phyloP scores from a whole-genome alignment of 228 moss, liverwort and hornwort genomes.

The Sphagnum magellanicum region DNA sequence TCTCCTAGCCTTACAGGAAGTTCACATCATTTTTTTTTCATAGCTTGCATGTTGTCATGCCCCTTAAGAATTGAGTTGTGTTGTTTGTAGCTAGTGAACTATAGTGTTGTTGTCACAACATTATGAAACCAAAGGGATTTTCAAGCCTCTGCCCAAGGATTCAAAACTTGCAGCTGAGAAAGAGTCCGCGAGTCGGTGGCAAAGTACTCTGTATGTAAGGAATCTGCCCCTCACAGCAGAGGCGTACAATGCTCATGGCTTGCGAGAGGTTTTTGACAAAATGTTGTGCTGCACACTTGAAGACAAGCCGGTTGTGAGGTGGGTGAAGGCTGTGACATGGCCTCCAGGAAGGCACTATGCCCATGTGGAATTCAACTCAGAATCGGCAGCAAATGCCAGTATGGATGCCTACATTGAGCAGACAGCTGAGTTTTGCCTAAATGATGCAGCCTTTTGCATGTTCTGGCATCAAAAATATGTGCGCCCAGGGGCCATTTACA shows the following conservation, averaged over 20 bases:
- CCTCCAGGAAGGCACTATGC: conserved; percentile 11
- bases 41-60: too few relatives aligned
- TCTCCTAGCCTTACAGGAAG: too few relatives aligned
- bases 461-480: conserved; percentile 13
- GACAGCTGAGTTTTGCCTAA: conserved; percentile 2
- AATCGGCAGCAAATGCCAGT: conserved; percentile 2
- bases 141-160: background rate
- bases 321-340: conserved; percentile 9
- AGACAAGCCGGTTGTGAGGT: background rate
- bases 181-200: background rate
- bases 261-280: conserved; percentile 3
- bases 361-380: conserved; percentile 7
- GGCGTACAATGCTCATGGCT: background rate
- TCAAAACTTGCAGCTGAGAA: background rate
- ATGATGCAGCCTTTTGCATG: conserved; percentile 7
- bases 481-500: conserved; percentile 9
- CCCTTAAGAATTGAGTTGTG: too few relatives aligned
- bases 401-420: conserved; percentile 13
- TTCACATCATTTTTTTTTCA: too few relatives aligned
- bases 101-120: too few relatives aligned
- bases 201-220: conserved; percentile 4
- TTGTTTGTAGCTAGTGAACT: too few relatives aligned
- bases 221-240: conserved; percentile 5
- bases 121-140: too few relatives aligned
- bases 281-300: background rate